Conservation (phyloP, 768 basidiomycete genomes). For the Phlegmacium glaucopus region DNA sequence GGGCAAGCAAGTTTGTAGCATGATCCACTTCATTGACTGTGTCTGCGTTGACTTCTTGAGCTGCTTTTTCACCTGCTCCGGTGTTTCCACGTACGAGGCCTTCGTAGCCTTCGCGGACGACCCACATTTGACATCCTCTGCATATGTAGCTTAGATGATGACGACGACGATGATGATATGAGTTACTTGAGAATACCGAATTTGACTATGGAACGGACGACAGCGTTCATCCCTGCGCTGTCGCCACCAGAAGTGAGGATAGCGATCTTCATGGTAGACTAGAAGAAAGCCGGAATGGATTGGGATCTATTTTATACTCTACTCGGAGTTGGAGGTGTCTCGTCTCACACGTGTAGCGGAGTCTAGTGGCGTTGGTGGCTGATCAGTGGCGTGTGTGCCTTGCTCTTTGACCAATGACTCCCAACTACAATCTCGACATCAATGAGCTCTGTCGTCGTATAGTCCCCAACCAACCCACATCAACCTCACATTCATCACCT, state of each 20-base stretch:
- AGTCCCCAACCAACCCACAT: slow-evolving; percentile 2
- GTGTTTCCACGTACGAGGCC: slow-evolving; percentile 93
- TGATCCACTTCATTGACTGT: slow-evolving; percentile 19
- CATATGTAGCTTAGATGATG: background rate
- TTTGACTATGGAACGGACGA: slow-evolving; percentile 91
- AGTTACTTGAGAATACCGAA: slow-evolving; percentile 85
- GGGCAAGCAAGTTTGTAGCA: no score
- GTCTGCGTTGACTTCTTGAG: slow-evolving; percentile 16
- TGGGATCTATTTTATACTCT: slow-evolving; percentile 1
- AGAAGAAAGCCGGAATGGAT: no score
- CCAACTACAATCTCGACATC: background rate
- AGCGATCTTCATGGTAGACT: slow-evolving; percentile 87
- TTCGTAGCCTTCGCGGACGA: slow-evolving; percentile 98
- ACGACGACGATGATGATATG: slow-evolving; percentile 1
- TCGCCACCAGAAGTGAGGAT: slow-evolving; percentile 96
- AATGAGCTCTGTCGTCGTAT: slow-evolving; percentile 9
- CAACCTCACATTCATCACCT: slow-evolving; percentile 6
- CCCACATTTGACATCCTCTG: slow-evolving; percentile 94
- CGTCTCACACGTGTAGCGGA: background rate
- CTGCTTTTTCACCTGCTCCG: slow-evolving; percentile 24
- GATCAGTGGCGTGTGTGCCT: background rate
- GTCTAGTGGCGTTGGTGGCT: background rate
- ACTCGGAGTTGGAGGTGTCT: background rate
- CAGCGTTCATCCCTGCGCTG: slow-evolving; percentile 97
- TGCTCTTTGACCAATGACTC: no score